A percentile compares a stretch with the other conserved stretches of the same genome.
These are phyloP conservation scores for Solanum neorickii DNA, from an alignment of 257 asterid genomes.

Conservation along the genomic window DNA sequence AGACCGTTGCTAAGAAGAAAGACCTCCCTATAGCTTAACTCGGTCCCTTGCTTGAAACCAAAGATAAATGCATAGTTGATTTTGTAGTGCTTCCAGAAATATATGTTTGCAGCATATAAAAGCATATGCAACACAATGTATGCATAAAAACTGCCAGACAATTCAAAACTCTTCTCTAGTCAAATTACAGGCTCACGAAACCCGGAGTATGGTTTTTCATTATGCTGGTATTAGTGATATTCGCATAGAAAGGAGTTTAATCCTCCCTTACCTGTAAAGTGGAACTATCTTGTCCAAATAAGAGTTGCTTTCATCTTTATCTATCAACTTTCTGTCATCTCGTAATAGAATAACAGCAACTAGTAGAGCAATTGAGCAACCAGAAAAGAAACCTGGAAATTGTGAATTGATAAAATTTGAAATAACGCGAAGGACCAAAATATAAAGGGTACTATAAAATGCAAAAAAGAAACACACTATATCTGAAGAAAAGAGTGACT, in stretches of 20 bases:
- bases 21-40: constrained; percentile 64
- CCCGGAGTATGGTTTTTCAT: background rate
- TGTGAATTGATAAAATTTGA: background rate
- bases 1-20: constrained; percentile 69
- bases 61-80: constrained; percentile 82
- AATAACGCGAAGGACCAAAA: background rate
- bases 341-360: constrained; percentile 49
- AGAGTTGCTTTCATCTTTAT: constrained; percentile 24
- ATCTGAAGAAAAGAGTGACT: background rate
- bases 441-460: background rate
- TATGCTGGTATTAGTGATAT: background rate
- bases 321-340: constrained; percentile 35
- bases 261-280: constrained; percentile 50
- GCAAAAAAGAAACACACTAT: background rate
- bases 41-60: constrained; percentile 75
- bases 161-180: constrained; percentile 3
- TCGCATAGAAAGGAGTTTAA: background rate
- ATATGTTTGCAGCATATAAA: constrained; percentile 61
- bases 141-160: constrained; percentile 53
- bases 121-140: constrained; percentile 66
- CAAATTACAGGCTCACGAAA: background rate
- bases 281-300: constrained; percentile 56
- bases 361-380: constrained; percentile 57
- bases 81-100: constrained; percentile 74
- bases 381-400: constrained; percentile 68